Conservation (phyloP, 768 basidiomycete species). For the Leccinellum luteum region DNA sequence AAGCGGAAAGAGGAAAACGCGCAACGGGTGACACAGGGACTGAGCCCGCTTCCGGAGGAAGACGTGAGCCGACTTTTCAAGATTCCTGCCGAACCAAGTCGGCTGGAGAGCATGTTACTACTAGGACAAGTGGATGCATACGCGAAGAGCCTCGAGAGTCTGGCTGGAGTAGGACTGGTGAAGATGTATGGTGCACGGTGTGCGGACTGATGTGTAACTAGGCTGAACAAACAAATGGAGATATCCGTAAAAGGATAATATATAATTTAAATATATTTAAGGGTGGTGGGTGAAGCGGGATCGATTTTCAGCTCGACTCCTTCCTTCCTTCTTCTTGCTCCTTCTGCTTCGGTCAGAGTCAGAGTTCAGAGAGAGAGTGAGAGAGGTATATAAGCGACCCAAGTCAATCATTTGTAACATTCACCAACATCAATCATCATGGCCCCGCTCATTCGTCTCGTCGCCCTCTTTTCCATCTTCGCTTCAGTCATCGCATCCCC, state of each 20-base stretch:
- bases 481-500: constrained; percentile 36
- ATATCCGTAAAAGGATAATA: not conserved
- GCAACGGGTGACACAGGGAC: constrained; percentile 72
- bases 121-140: constrained; percentile 87
- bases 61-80: constrained; percentile 82
- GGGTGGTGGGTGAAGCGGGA: no score
- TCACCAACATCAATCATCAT: constrained; percentile 5
- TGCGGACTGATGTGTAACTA: constrained; percentile 3
- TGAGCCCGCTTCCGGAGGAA: constrained; percentile 85
- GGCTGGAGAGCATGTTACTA: constrained; percentile 82
- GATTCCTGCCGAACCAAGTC: constrained; percentile 84
- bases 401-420: constrained; percentile 16
- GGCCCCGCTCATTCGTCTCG: constrained; percentile 39
- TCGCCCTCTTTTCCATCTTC: constrained; percentile 44
- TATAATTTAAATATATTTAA: not conserved
- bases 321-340: not conserved
- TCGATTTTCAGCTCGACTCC: not conserved
- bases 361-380: no score
- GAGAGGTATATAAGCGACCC: constrained; percentile 8
- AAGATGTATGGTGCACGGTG: constrained; percentile 78
- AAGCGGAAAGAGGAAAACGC: constrained; percentile 91
- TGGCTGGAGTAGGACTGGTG: constrained; percentile 60
- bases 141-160: constrained; percentile 70
- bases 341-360: not conserved
- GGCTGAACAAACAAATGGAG: not conserved